Conservation (phyloP, 495 filamentous ascomycete genomes). For the Daldinia childiae region DNA sequence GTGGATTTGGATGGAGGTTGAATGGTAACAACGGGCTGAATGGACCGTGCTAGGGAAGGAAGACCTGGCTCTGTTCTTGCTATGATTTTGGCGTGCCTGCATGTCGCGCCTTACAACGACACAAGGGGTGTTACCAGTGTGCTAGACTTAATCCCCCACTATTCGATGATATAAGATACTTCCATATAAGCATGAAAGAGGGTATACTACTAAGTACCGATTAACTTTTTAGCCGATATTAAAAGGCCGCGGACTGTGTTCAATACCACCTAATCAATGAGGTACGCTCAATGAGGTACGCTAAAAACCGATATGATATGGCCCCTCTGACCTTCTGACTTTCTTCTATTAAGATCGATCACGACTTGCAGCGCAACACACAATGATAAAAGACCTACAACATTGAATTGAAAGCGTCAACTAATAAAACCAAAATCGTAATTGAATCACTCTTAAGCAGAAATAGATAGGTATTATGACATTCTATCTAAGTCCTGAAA, state of each 20-base stretch:
- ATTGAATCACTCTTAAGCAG: neutral
- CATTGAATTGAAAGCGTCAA: neutral
- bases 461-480: neutral
- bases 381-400: neutral
- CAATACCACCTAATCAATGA: conserved; percentile 4
- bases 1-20: conserved; percentile 33
- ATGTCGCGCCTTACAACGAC: conserved; percentile 29
- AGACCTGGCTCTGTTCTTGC: conserved; percentile 10
- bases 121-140: conserved; percentile 19
- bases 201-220: neutral
- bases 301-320: neutral
- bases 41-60: conserved; percentile 27
- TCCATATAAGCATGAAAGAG: neutral
- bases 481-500: neutral
- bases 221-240: conserved; percentile 8
- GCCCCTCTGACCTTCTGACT: neutral
- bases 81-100: conserved; percentile 30
- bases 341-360: neutral
- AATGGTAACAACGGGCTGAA: conserved; percentile 28
- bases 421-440: neutral
- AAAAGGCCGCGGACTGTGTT: conserved; percentile 9
- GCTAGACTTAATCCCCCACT: conserved; percentile 16
- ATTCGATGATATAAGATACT: conserved; percentile 2
- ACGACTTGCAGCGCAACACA: neutral
- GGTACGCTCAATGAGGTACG: no score